Evolutionary conservation across 192 early-diverging fungal genomes (phyloP), one percentile per base, ranked within the genome.

Genomic region (Phycomyces blakesleeanus): DNA sequence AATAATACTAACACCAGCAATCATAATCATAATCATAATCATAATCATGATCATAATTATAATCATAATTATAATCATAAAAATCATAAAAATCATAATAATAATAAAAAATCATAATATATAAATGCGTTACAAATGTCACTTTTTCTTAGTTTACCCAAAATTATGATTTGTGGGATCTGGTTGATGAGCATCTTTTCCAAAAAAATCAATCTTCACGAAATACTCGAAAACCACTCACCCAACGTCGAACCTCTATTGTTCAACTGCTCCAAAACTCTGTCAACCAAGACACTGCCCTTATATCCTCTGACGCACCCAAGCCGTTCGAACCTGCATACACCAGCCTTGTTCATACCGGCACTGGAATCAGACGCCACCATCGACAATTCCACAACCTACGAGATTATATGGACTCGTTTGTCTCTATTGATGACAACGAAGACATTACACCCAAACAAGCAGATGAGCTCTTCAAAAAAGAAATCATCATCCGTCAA

Each of bases 361-460:
- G 64, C 39, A 74, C 67, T 24, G 59, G 61, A 24, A 42, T 66
- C 12, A 47, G 61, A n/a, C 69, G 72, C 26, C 51, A 64, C 12
- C 41, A 66, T 16, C 58, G 55, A 34, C 69, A 77, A 56, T 77
- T 61, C 51, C 60, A 58, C 24, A 75, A 59, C n/a, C 50, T 85
- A 26, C 76, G 69, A 8, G 69, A 53, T 11, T 85, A 78, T 64
- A 56, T 87, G 8, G 55, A 55, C 12, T 84, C 87, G 0, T 87
- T 86, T 65, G 68, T 83, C 12, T 76, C 75, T 20, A 58, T 79
- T 0, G 87, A 89, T 37, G 87, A 89, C 25, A 59, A 55, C 8
- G 86, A 87, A 59, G 83, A 85, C 41, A 61, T 85, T 1, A 83
- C 83, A 0, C 71, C 63, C 2, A 78, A 80, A 24, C 78, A 80